A percentile compares a stretch with the other conserved stretches of the same genome.
phyloP scores from a whole-genome alignment of 2,329 filamentous ascomycete genomes.

The Talaromyces sp. region DNA sequence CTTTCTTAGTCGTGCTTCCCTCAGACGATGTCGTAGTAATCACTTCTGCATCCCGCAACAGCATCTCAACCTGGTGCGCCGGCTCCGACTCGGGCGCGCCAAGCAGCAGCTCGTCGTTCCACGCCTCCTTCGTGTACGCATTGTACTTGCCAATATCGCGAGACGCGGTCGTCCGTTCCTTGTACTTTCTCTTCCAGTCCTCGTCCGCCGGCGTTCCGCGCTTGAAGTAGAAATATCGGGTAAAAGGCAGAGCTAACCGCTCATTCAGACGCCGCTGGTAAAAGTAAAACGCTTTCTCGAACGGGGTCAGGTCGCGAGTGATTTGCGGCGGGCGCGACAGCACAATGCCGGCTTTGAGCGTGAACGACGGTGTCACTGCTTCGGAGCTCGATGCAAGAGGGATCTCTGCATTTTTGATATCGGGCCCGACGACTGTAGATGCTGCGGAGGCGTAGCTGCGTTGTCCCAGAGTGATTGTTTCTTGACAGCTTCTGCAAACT shows the following conservation, averaged over 20 bases:
- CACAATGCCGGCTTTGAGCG: constrained; percentile 63
- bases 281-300: constrained; percentile 90
- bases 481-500: constrained; percentile 40
- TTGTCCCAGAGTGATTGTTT: constrained; percentile 32
- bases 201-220: constrained; percentile 74
- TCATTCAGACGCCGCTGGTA: constrained; percentile 98
- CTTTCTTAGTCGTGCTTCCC: constrained; percentile 43
- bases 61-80: constrained; percentile 58
- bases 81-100: constrained; percentile 63
- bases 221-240: constrained; percentile 91
- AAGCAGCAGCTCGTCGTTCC: constrained; percentile 86
- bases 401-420: constrained; percentile 21
- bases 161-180: constrained; percentile 68
- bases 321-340: constrained; percentile 83
- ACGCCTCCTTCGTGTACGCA: constrained; percentile 65
- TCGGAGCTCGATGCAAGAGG: constrained; percentile 36
- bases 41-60: constrained; percentile 68
- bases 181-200: constrained; percentile 84
- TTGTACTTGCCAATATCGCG: constrained; percentile 83
- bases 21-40: constrained; percentile 34
- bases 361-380: constrained; percentile 31
- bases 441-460: constrained; percentile 32
- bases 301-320: constrained; percentile 74
- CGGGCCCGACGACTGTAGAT: constrained; percentile 32
- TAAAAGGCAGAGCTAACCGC: constrained; percentile 79